Base-by-base conservation (phyloP, 306 rosid genomes). In the Senna tora region DNA sequence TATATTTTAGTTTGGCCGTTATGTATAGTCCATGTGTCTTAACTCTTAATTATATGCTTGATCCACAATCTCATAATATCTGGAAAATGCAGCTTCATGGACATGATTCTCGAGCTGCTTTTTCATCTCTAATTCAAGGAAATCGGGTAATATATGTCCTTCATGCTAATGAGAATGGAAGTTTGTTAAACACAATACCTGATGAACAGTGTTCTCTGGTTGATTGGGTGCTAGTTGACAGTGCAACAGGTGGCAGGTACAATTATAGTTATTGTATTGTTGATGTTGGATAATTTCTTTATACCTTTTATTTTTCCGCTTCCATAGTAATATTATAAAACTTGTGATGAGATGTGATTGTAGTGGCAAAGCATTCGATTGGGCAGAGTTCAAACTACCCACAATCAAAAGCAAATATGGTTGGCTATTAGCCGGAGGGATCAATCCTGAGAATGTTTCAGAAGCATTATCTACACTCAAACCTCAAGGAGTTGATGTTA, bases 391-490 rank as follows among this genome's bases (percentile, higher is more conserved):
- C 80, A 88, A 82, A 81, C 79, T 82, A 64, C 96, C 97, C 39
- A 67, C 58, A 60, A 82, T 84, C 70, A 75, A 80, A 76, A 89
- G 99, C 88, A 94, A 89, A 72, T 43, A 87, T 13, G 99, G 98
- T n/a, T 90, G 97, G 97, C 96, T 93, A 57, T 80, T 90, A 77
- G 98, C 98, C 9, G 98, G 98, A 84, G 78, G 39, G 39, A 36
- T 36, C 7, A 36, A 36, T 36, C 39, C 39, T 36, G 39, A 36
- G 7, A 36, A 36, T 36, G 39, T 36, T 36, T 36, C 39, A 36
- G 8, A 36, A 7, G 39, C 39, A 2, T 36, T 36, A 7, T 36
- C 39, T 36, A 7, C 39, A 4, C 39, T 36, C 39, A 36, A 36
- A 7, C 39, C 39, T 36, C 6, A 36, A 4, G 39, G 39, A 7